Percentiles rank a stretch among this genome's conserved stretches.
Conservation (phyloP, 164 flowering plant species). For the Annona squamosa region DNA sequence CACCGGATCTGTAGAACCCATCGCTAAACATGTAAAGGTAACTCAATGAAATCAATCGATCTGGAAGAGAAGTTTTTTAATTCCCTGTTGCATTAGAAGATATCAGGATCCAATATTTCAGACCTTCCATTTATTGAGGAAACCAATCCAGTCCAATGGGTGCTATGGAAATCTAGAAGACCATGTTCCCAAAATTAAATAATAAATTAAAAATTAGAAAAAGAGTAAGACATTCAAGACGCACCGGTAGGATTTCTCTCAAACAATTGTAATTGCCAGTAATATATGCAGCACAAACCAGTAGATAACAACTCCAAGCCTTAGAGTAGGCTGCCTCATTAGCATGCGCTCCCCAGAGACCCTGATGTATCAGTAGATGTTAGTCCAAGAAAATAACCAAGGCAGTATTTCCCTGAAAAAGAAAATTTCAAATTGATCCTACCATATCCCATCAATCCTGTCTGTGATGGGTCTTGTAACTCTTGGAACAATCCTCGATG, state of each 20-base stretch:
- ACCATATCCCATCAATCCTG: slow-evolving; percentile 95
- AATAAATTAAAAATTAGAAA: not conserved
- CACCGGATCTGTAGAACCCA: no score
- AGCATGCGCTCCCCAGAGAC: slow-evolving; percentile 91
- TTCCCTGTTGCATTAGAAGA: not conserved
- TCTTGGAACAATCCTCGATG: slow-evolving; percentile 81
- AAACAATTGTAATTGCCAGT: slow-evolving; percentile 61
- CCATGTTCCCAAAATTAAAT: not conserved
- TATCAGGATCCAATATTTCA: not conserved
- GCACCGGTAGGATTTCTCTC: slow-evolving; percentile 30
- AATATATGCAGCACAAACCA: slow-evolving; percentile 80
- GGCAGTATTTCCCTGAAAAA: not conserved
- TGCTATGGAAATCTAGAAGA: not conserved
- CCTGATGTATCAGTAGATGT: slow-evolving; percentile 33
- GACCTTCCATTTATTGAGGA: not conserved
- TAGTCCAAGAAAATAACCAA: not conserved
- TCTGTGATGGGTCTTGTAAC: slow-evolving; percentile 78
- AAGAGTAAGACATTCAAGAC: slow-evolving; percentile 7
- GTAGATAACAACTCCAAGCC: slow-evolving; percentile 76
- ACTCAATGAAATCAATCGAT: not conserved
- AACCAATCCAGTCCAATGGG: not conserved
- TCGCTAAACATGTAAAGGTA: no score
- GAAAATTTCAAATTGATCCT: slow-evolving; percentile 10
- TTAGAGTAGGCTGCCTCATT: slow-evolving; percentile 88
- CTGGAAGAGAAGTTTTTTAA: not conserved